Evolutionary conservation across 1,139 yeast species (phyloP).

Genomic region (Saccharomyces uvarum): DNA sequence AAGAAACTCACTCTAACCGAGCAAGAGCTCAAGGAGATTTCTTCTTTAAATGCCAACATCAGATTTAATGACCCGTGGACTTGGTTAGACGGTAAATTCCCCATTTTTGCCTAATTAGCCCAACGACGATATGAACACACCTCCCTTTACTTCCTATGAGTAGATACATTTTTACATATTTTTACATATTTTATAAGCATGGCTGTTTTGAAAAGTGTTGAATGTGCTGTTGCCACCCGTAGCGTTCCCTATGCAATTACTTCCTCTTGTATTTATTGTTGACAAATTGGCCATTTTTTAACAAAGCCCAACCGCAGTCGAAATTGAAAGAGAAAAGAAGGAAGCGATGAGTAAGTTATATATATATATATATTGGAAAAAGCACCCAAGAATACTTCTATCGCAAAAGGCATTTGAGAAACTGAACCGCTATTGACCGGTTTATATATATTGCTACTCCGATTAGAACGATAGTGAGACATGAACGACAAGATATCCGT

Average conservation of each 20-base stretch:
- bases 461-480: neutral
- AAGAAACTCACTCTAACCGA: constrained; percentile 43
- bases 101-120: constrained; percentile 23
- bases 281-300: constrained; percentile 1
- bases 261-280: neutral
- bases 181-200: neutral
- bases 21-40: constrained; percentile 48
- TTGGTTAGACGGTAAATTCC: constrained; percentile 41
- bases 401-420: neutral
- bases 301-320: neutral
- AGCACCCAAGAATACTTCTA: neutral
- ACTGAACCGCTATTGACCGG: neutral
- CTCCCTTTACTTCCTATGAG: neutral
- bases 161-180: neutral
- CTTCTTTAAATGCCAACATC: constrained; percentile 53
- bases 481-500: constrained; percentile 13
- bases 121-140: neutral
- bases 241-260: neutral
- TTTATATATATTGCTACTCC: neutral
- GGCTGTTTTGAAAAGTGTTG: neutral
- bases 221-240: neutral
- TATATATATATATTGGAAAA: neutral
- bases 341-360: neutral
- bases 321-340: neutral
- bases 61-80: constrained; percentile 84